These are phyloP conservation scores for Penicillium fuscoglaucum DNA, from an alignment of 2,329 filamentous ascomycete genomes.

Conservation along the genomic window DNA sequence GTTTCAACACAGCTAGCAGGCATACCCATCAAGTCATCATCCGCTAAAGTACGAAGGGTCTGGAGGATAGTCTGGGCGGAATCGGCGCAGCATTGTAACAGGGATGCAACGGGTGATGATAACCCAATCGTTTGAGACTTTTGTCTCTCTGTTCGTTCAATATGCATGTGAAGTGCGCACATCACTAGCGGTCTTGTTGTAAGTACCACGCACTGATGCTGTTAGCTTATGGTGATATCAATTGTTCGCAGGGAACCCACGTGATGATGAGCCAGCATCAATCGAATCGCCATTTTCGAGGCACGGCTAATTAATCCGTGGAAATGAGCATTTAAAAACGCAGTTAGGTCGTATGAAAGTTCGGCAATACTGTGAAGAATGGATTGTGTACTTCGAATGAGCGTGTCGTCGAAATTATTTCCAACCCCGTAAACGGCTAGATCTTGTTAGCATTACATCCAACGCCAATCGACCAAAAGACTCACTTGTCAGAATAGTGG, in stretches of 20 bases:
- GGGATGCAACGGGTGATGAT: constrained; percentile 22
- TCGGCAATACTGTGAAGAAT: constrained; percentile 29
- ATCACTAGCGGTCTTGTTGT: constrained; percentile 30
- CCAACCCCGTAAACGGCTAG: constrained; percentile 30
- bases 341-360: constrained; percentile 27
- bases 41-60: constrained; percentile 26
- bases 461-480: too few relatives aligned
- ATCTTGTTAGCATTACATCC: background rate
- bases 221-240: background rate
- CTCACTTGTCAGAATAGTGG: constrained; percentile 28
- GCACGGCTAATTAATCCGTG: constrained; percentile 27
- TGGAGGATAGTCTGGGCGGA: constrained; percentile 30
- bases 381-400: constrained; percentile 29
- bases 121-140: constrained; percentile 20
- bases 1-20: background rate
- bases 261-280: constrained; percentile 32
- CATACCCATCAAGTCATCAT: constrained; percentile 27
- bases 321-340: constrained; percentile 26
- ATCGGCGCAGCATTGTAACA: constrained; percentile 29
- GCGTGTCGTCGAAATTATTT: constrained; percentile 24
- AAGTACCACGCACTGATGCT: constrained; percentile 26
- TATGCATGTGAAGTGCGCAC: constrained; percentile 30
- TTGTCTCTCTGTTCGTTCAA: constrained; percentile 23
- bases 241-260: constrained; percentile 10
- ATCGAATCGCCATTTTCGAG: constrained; percentile 28